Conservation (phyloP, 352 stramenopile species). For the Phytophthora ohioensis region DNA sequence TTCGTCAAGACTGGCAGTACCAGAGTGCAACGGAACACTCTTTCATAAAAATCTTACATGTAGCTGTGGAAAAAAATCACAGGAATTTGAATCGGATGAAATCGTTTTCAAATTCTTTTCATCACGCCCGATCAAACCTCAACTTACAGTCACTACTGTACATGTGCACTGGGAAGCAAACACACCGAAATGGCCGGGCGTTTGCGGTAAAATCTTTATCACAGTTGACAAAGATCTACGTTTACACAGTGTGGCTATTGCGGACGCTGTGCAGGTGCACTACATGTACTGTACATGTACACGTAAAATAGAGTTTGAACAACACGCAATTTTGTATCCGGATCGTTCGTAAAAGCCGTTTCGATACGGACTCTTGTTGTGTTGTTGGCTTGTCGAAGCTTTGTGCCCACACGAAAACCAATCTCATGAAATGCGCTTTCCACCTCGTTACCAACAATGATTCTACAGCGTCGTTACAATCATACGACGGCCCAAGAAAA, state of each 20-base stretch:
- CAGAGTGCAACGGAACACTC: slow-evolving; percentile 12
- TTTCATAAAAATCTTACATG: neutral
- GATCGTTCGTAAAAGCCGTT: neutral
- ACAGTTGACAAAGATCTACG: too few species aligned
- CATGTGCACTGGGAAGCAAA: neutral
- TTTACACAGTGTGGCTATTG: too few species aligned
- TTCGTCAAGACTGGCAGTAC: neutral
- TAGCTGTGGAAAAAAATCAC: neutral
- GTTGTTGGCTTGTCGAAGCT: slow-evolving; percentile 2
- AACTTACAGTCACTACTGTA: too few species aligned
- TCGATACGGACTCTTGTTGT: neutral
- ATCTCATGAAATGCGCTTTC: slow-evolving; percentile 15
- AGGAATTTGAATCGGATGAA: neutral
- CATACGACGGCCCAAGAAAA: neutral
- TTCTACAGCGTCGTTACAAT: neutral
- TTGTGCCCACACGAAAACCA: slow-evolving; percentile 5
- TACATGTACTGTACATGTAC: too few species aligned
- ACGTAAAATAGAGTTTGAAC: neutral
- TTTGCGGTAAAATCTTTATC: too few species aligned
- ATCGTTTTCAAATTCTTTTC: neutral
- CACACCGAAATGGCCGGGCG: neutral
- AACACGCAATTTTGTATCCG: neutral
- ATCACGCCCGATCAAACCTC: too few species aligned
- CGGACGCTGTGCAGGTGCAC: too few species aligned
- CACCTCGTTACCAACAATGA: slow-evolving; percentile 1